Evolutionary conservation across 2,329 filamentous ascomycete genomes (phyloP).

Genomic region (Mycosphaerelloides madeirae): DNA sequence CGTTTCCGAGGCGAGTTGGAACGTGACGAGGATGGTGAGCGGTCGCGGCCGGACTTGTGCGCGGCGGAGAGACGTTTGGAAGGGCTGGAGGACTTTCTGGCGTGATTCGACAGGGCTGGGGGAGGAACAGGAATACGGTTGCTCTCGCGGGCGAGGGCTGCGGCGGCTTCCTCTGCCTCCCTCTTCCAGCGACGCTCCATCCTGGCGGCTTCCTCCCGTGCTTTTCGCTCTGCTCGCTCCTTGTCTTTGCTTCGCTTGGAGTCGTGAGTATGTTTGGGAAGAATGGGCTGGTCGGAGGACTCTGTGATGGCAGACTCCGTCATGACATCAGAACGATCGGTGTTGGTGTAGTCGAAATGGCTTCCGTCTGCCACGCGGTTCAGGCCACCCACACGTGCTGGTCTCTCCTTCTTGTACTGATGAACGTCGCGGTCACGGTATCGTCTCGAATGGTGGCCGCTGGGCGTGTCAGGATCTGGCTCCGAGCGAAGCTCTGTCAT

Average conservation of each 20-base stretch:
- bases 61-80: conserved; percentile 26
- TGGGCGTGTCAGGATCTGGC: conserved; percentile 15
- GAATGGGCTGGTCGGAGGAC: conserved; percentile 39
- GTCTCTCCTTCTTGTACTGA: conserved; percentile 78
- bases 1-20: conserved; percentile 32
- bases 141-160: conserved; percentile 32
- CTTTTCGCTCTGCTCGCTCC: conserved; percentile 37
- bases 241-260: conserved; percentile 32
- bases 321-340: conserved; percentile 56
- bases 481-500: conserved; percentile 30
- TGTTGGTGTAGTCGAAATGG: conserved; percentile 72
- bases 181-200: conserved; percentile 38
- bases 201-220: conserved; percentile 35
- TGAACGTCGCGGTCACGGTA: conserved; percentile 63
- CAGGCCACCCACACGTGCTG: conserved; percentile 81
- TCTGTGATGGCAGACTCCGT: conserved; percentile 42
- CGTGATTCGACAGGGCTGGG: conserved; percentile 8
- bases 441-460: conserved; percentile 41
- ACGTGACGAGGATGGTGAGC: conserved; percentile 17
- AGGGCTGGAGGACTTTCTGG: conserved; percentile 25
- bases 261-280: conserved; percentile 21
- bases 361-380: conserved; percentile 78
- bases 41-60: conserved; percentile 22
- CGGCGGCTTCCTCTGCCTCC: conserved; percentile 38
- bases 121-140: conserved; percentile 21